These are phyloP conservation scores for Acer negundo DNA, from an alignment of 345 rosid species.

Conservation along the genomic window DNA sequence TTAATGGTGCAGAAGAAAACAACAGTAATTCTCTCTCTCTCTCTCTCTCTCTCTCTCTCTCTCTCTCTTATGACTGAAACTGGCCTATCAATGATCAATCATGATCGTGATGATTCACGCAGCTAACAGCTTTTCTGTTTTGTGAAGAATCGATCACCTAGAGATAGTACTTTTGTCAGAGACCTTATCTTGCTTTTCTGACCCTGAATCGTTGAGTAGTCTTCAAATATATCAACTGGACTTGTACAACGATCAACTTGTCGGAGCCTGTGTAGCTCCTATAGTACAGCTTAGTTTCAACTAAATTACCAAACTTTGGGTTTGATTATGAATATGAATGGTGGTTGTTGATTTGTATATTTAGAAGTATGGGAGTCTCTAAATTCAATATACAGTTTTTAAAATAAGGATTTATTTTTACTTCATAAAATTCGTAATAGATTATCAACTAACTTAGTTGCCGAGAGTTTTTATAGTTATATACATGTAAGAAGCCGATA, in stretches of 20 bases:
- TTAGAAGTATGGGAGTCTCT: not conserved
- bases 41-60: not conserved
- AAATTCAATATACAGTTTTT: too few relatives aligned
- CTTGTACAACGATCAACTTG: not conserved
- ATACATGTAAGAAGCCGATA: too few relatives aligned
- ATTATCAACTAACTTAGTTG: too few relatives aligned
- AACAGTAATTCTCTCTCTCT: not conserved
- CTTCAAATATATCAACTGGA: conserved; percentile 8
- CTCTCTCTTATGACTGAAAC: not conserved
- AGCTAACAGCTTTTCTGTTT: conserved; percentile 14
- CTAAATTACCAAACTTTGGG: not conserved
- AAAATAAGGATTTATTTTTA: too few relatives aligned
- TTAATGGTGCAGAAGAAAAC: not conserved
- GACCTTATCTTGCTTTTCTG: conserved; percentile 14
- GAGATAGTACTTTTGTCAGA: conserved; percentile 22
- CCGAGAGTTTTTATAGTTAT: too few relatives aligned
- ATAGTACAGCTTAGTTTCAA: not conserved
- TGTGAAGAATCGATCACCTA: conserved; percentile 18
- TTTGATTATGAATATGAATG: not conserved
- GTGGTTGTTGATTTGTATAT: not conserved
- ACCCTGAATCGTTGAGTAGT: not conserved
- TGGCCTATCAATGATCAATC: not conserved
- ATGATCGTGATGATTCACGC: conserved; percentile 26
- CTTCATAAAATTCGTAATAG: too few relatives aligned
- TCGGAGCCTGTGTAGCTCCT: not conserved